These are phyloP conservation scores for Aspergillus aculeatinus DNA, from an alignment of 2,329 filamentous ascomycete species.

Conservation along the genomic window DNA sequence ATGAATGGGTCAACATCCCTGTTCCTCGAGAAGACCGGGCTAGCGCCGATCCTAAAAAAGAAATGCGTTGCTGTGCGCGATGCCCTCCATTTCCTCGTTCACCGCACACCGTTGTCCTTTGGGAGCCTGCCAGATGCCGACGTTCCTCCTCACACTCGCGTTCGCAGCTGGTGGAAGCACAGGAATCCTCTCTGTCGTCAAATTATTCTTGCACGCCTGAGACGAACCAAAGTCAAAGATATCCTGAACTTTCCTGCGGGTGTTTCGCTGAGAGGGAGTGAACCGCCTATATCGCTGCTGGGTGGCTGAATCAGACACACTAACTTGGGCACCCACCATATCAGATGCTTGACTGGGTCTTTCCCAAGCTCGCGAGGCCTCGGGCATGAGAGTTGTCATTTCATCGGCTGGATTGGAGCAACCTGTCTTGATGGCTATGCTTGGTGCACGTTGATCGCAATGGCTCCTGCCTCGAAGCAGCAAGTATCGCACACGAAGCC, in stretches of 20 bases:
- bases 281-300: background rate
- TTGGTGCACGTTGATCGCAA: background rate
- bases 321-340: background rate
- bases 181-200: background rate
- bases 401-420: background rate
- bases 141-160: background rate
- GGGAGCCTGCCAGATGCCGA: background rate
- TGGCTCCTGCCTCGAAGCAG: background rate
- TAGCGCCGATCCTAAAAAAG: background rate
- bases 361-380: background rate
- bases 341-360: background rate
- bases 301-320: background rate
- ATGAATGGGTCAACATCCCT: no score
- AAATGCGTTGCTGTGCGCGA: background rate
- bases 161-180: constrained; percentile 1
- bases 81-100: background rate
- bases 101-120: background rate
- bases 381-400: background rate
- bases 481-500: constrained; percentile 2
- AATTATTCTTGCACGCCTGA: background rate
- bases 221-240: background rate
- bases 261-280: background rate
- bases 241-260: background rate
- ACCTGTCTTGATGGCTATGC: background rate
- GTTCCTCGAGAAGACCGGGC: background rate